Base-by-base conservation (phyloP, 1,139 yeast genomes). In the Candida albicans region DNA sequence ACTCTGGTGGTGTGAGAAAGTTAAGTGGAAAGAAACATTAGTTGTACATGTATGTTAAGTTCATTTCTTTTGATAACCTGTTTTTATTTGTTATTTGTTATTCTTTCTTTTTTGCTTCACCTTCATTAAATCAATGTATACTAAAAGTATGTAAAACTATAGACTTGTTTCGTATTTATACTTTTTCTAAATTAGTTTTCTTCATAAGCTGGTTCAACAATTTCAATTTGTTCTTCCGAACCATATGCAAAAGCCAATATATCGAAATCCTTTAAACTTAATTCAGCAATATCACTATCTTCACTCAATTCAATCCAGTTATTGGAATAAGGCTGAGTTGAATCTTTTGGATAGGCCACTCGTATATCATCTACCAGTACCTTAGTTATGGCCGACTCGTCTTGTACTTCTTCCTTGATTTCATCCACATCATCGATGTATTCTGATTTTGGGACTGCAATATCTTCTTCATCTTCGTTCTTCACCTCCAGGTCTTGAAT, bases 271-370 rank as follows among this genome's bases (percentile, higher is more conserved):
- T 59, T 62, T 44, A 74, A 65, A 25, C 57, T 55, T 8, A 68
- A 46, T 14, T 56, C 56, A 13, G 49, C 48, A 24, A 70, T 50
- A 26, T 50, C 56, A 4, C 51, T 46, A 26, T 66, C 69, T 27
- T 62, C 64, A 8, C 45, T 48, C 10, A 73, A 43, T 33, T 63
- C 68, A 3, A 68, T 57, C 77, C 78, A 73, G 39, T 67, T 56
- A 47, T 71, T 73, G 9, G 57, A 63, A 47, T 71, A 72, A 0
- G 77, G 76, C 6, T 59, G 44, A 0, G 69, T 57, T 38, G 61
- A 65, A 45, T 73, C 76, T 47, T 64, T 65, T 0, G 81, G 78
- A 10, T 70, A 51, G 0, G 77, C 81, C 12, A 76, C 45, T 44
- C 56, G 55, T n/a, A 76, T 50, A 8, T 64, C 65, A 7, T 50